Evolutionary conservation across 139 green algal species (phyloP), one percentile per base, ranked within the genome.

Genomic region (Haematococcus lacustris): DNA sequence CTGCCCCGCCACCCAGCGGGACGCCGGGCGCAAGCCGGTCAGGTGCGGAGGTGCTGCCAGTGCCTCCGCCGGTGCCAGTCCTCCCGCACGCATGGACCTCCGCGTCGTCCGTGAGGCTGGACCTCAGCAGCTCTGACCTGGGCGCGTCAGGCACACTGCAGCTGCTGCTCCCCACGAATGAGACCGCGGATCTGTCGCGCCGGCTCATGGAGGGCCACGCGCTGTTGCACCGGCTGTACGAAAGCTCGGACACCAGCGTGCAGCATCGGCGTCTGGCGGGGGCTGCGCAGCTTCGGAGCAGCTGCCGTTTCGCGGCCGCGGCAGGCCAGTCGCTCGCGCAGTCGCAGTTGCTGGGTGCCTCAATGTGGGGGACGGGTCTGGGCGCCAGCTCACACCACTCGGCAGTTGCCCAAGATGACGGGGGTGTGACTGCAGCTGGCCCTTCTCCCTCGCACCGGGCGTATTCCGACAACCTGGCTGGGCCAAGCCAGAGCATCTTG

Each of bases 181-280:
- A 83, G 51, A 75, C 71, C 6, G 43, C 63, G 0, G 78, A 80
- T 40, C 51, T 83, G 30, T 39, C 50, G 0, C 37, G 53, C 1
- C 73, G 73, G 23, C 28, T 88, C 13, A 71, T 53, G 3, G 68
- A 60, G 1, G 76, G 85, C 35, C 85, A 90, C 32, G 43, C 23
- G 30, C 60, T 67, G 60, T 33, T 67, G 60, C 60, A 67, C 30
- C 28, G 3, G 5, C 32, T 41, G 4, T 67, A 67, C 17, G 60
- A 67, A 28, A 17, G 53, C 4, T 37, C 53, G 17, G 53, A 63
- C 53, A 25, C 32, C 53, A 63, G 26, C 7, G 17, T 63, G 7
- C 6, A 37, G 7, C 53, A 63, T 28, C 53, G 53, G 26, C 33
- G 33, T 28, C 9, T 63, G 53, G 7, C 53, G 9, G 17, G 7